Evolutionary conservation across 257 asterid genomes (phyloP).

Genomic region (Orobanche coerulescens): DNA sequence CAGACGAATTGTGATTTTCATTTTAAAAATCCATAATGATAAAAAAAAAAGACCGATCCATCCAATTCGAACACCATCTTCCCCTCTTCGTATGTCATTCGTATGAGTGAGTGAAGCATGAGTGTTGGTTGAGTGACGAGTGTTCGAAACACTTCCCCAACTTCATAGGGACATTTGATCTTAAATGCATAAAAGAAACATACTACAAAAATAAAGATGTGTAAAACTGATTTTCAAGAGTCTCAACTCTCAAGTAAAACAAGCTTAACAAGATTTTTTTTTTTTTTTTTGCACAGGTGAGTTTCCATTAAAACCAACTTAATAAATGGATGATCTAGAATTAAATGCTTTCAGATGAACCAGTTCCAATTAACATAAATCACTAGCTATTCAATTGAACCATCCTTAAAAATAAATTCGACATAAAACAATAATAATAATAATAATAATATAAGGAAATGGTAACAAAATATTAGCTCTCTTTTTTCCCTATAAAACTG

Average conservation of each 20-base stretch:
- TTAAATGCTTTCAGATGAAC: background rate
- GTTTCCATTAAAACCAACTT: background rate
- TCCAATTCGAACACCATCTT: background rate
- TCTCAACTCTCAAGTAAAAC: too few species aligned
- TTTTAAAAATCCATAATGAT: background rate
- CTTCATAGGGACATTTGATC: background rate
- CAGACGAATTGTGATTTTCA: background rate
- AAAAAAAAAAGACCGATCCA: background rate
- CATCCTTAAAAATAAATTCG: background rate
- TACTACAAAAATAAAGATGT: too few species aligned
- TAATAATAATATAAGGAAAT: background rate
- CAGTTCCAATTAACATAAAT: background rate
- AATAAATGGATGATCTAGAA: background rate
- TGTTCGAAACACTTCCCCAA: background rate
- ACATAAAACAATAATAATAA: background rate
- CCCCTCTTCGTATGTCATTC: too few species aligned
- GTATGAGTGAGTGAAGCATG: too few species aligned
- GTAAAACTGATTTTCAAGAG: too few species aligned
- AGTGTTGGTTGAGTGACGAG: background rate
- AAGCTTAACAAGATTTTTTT: too few species aligned
- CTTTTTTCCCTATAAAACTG: too few species aligned
- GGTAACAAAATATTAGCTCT: background rate
- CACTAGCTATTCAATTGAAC: slow-evolving; percentile 6
- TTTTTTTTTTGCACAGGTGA: background rate
- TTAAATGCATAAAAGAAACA: too few species aligned